Evolutionary conservation across 768 basidiomycete species (phyloP).

Genomic region (Ephemerocybe angulata): DNA sequence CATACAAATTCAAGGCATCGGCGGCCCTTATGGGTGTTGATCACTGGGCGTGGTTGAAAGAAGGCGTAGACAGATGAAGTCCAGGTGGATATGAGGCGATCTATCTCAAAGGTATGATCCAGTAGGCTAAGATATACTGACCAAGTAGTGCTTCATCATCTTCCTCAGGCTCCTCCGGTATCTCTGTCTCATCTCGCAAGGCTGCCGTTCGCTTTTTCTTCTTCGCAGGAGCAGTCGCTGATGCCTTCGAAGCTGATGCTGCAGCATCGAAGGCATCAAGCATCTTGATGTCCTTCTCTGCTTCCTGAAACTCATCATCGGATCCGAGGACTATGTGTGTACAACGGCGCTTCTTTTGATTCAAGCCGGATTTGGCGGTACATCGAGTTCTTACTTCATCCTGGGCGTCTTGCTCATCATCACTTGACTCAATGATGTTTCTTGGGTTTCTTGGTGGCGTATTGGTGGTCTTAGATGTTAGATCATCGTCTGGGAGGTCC

Average conservation of each 20-base stretch:
- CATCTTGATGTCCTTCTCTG: background rate
- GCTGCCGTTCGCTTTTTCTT: background rate
- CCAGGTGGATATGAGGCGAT: constrained; percentile 25
- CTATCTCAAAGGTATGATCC: constrained; percentile 9
- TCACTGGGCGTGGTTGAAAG: constrained; percentile 20
- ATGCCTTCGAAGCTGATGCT: no score
- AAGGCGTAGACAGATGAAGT: constrained; percentile 33
- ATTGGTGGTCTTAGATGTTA: background rate
- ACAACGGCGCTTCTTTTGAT: background rate
- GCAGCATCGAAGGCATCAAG: no score
- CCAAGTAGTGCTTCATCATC: background rate
- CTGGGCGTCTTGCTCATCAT: background rate
- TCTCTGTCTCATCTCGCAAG: background rate
- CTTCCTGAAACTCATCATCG: background rate
- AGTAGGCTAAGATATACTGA: no score
- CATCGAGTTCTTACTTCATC: background rate
- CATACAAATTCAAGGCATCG: constrained; percentile 25
- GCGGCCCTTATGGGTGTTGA: constrained; percentile 18
- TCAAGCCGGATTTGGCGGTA: background rate
- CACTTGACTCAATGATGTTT: background rate
- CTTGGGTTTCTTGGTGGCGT: background rate
- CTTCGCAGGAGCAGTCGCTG: background rate
- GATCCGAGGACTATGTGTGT: background rate
- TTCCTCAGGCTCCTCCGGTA: background rate
- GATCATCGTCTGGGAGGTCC: background rate